These are phyloP conservation scores for Aspergillus tubingensis DNA, from an alignment of 2,329 filamentous ascomycete species.

Conservation along the genomic window DNA sequence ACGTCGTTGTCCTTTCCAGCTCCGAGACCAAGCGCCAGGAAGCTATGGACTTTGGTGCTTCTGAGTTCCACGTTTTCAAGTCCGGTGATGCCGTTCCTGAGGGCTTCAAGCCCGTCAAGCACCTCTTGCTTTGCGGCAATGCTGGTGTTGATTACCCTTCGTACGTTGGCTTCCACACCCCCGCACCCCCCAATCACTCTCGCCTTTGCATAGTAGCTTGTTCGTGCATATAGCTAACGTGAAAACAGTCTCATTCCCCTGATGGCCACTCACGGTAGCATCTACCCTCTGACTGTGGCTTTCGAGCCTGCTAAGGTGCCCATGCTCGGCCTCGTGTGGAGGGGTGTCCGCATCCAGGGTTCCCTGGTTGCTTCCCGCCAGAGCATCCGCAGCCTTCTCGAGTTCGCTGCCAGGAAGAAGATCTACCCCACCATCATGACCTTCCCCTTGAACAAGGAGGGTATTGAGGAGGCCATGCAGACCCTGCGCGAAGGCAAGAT, in stretches of 20 bases:
- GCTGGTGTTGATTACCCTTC: conserved; percentile 16
- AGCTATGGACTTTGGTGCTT: conserved; percentile 56
- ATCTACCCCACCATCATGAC: conserved; percentile 66
- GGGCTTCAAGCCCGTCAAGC: conserved; percentile 18
- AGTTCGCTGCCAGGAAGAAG: conserved; percentile 61
- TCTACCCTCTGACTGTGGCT: conserved; percentile 34
- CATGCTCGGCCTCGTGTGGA: conserved; percentile 51
- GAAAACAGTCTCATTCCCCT: conserved; percentile 20
- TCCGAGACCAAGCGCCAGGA: conserved; percentile 24
- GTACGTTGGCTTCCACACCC: conserved; percentile 7
- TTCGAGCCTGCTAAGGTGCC: conserved; percentile 26
- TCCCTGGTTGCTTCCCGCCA: conserved; percentile 64
- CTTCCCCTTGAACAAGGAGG: conserved; percentile 57
- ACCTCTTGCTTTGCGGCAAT: conserved; percentile 20
- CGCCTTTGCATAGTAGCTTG: not conserved
- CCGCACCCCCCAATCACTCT: no score
- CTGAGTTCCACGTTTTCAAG: conserved; percentile 55
- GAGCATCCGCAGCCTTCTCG: conserved; percentile 64
- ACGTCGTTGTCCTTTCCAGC: conserved; percentile 39
- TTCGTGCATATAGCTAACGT: not conserved
- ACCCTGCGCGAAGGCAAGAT: conserved; percentile 49
- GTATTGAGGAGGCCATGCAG: conserved; percentile 52
- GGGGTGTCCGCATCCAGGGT: conserved; percentile 62
- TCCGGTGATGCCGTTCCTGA: not conserved
- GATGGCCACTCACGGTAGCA: conserved; percentile 29